These are phyloP conservation scores for Aspergillus nomiae DNA, from an alignment of 2,329 filamentous ascomycete species.

Conservation along the genomic window DNA sequence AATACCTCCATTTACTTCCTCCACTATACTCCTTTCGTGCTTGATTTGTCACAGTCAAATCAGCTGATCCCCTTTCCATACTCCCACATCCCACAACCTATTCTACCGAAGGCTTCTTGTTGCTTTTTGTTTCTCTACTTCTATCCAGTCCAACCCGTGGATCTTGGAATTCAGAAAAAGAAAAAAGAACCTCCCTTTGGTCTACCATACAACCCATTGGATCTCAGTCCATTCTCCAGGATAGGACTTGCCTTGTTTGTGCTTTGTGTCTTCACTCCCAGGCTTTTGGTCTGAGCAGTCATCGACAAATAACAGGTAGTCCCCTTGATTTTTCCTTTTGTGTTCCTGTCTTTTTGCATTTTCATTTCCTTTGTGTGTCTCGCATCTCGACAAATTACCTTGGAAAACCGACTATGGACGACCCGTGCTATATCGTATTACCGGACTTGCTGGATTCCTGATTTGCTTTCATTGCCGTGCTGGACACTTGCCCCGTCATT, in stretches of 20 bases:
- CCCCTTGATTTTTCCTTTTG: slow-evolving; percentile 34
- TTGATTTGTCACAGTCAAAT: slow-evolving; percentile 26
- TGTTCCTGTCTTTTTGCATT: slow-evolving; percentile 21
- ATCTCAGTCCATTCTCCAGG: slow-evolving; percentile 31
- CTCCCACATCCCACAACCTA: background rate
- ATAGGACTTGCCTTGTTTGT: slow-evolving; percentile 36
- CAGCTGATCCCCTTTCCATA: slow-evolving; percentile 12
- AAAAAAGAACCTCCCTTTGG: slow-evolving; percentile 22
- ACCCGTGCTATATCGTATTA: slow-evolving; percentile 8
- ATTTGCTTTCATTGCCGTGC: slow-evolving; percentile 11
- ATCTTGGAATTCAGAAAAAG: slow-evolving; percentile 17
- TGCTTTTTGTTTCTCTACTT: slow-evolving; percentile 14
- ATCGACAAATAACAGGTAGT: slow-evolving; percentile 45
- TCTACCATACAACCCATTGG: slow-evolving; percentile 28
- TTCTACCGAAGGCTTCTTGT: background rate
- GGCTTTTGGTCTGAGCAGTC: slow-evolving; percentile 26
- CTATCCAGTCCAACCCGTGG: slow-evolving; percentile 17
- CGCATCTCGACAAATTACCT: slow-evolving; percentile 11
- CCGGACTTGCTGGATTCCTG: slow-evolving; percentile 12
- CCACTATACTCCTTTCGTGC: slow-evolving; percentile 20
- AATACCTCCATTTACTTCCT: background rate
- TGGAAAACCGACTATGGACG: slow-evolving; percentile 12
- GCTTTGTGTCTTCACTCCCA: slow-evolving; percentile 32
- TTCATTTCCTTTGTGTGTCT: slow-evolving; percentile 20
- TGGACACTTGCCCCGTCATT: slow-evolving; percentile 20